Percentiles rank a stretch among this genome's conserved stretches.
phyloP scores from a whole-genome alignment of 306 rosid genomes.

The Citrullus mucosospermus region DNA sequence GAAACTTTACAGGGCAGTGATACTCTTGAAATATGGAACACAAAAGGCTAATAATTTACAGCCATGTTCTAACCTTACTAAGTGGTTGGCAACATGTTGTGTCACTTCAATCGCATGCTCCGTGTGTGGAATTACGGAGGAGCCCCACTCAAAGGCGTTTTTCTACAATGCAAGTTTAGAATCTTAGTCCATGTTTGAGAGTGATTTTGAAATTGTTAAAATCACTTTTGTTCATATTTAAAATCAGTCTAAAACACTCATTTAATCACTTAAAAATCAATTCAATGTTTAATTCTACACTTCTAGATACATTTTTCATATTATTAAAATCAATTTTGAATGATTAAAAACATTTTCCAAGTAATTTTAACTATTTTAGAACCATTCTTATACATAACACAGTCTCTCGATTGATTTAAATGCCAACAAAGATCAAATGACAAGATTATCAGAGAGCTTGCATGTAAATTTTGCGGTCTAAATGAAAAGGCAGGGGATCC shows the following conservation, averaged over 20 bases:
- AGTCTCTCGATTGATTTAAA: neutral
- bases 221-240: too few relatives aligned
- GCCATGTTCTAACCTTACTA: conserved; percentile 63
- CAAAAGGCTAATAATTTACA: neutral
- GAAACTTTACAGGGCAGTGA: neutral
- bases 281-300: too few relatives aligned
- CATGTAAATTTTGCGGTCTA: neutral
- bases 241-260: too few relatives aligned
- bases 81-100: conserved; percentile 52
- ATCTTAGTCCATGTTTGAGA: too few relatives aligned
- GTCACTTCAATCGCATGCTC: conserved; percentile 76
- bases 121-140: conserved; percentile 49
- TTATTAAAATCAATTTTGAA: too few relatives aligned
- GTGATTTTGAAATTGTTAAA: too few relatives aligned
- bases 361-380: too few relatives aligned
- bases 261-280: too few relatives aligned
- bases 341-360: too few relatives aligned
- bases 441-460: neutral
- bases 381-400: too few relatives aligned
- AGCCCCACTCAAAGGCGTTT: conserved; percentile 71
- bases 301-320: too few relatives aligned
- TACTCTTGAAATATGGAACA: neutral
- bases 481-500: neutral
- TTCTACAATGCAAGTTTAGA: too few relatives aligned
- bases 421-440: neutral